A percentile compares a stretch with the other conserved stretches of the same genome.
Evolutionary conservation across 148 eudicot genomes (phyloP).

Genomic region (Simmondsia chinensis): DNA sequence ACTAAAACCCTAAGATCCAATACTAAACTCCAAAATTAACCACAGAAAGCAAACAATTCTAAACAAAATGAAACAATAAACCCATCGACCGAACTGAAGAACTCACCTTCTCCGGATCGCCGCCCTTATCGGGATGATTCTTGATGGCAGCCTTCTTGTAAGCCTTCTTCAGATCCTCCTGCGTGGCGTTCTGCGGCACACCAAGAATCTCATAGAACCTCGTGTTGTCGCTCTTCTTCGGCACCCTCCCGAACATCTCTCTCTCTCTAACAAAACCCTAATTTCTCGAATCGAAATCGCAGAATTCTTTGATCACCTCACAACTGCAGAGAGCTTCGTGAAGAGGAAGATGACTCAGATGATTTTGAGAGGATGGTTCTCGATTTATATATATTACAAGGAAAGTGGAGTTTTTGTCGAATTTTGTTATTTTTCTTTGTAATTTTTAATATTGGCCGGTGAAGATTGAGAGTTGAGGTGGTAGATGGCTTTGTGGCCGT

Average conservation of each 20-base stretch:
- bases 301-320: no score
- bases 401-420: background rate
- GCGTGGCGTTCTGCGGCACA: slow-evolving; percentile 34
- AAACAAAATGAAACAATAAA: background rate
- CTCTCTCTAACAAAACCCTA: slow-evolving; percentile 2
- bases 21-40: background rate
- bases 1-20: no score
- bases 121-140: slow-evolving; percentile 72
- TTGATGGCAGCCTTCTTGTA: slow-evolving; percentile 55
- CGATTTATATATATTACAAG: no score
- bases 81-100: background rate
- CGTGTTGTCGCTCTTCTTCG: slow-evolving; percentile 52
- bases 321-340: no score
- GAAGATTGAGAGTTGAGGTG: slow-evolving; percentile 1
- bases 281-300: background rate
- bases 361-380: background rate
- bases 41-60: background rate
- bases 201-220: slow-evolving; percentile 47
- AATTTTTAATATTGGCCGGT: slow-evolving; percentile 8
- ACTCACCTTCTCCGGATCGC: slow-evolving; percentile 55
- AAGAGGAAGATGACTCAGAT: background rate
- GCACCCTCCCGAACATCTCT: slow-evolving; percentile 61
- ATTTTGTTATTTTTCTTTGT: background rate
- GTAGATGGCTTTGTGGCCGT: background rate
- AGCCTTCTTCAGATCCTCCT: slow-evolving; percentile 58